Evolutionary conservation across 2,329 filamentous ascomycete genomes (phyloP).

Genomic region (Paecilomyces variotii): DNA sequence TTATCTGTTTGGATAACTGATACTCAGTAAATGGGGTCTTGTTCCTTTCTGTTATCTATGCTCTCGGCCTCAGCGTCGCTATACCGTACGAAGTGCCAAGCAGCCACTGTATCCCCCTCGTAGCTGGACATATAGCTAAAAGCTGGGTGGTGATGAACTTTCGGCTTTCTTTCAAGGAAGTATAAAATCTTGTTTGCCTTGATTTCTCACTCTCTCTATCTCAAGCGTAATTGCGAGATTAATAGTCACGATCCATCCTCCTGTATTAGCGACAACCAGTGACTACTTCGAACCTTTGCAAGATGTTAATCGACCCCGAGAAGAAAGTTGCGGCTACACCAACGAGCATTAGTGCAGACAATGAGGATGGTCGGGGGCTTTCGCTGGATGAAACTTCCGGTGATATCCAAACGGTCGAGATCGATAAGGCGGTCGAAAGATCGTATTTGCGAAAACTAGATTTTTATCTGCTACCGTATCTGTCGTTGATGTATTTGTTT

Average conservation of each 20-base stretch:
- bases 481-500: slow-evolving; percentile 1
- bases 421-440: neutral
- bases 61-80: neutral
- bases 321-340: neutral
- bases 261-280: neutral
- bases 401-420: neutral
- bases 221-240: neutral
- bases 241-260: neutral
- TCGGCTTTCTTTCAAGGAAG: neutral
- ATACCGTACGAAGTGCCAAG: neutral
- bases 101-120: neutral
- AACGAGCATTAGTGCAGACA: neutral
- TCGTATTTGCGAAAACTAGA: neutral
- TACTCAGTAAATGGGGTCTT: neutral
- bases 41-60: neutral
- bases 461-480: neutral
- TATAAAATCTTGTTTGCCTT: neutral
- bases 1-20: neutral
- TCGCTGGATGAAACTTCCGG: neutral
- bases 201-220: neutral
- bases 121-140: neutral
- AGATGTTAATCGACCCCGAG: neutral
- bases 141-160: neutral
- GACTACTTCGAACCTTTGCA: neutral
- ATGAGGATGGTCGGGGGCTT: neutral